phyloP scores from a whole-genome alignment of 2,329 filamentous ascomycete species.

The Colletotrichum truncatum region DNA sequence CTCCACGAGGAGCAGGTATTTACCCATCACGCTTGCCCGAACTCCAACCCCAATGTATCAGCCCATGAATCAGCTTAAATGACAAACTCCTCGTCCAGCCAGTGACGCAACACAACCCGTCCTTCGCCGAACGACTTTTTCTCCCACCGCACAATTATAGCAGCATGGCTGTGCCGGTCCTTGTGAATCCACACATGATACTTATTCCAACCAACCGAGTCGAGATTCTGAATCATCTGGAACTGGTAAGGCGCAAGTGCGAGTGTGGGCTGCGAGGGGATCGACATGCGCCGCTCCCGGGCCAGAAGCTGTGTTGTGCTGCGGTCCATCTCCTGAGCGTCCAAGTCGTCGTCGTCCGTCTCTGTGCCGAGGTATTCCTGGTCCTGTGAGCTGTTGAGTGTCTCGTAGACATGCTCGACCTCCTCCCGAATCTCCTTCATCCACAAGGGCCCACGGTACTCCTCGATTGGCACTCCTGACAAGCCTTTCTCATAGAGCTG shows the following conservation, averaged over 20 bases:
- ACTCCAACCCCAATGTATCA: neutral
- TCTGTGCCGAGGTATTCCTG: constrained; percentile 75
- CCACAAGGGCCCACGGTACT: constrained; percentile 77
- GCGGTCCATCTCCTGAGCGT: constrained; percentile 41
- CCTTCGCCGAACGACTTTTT: constrained; percentile 79
- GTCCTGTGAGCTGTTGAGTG: constrained; percentile 72
- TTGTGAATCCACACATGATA: constrained; percentile 81
- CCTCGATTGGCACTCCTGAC: constrained; percentile 71
- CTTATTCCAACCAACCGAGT: constrained; percentile 72
- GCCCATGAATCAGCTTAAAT: constrained; percentile 49
- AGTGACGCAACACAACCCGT: constrained; percentile 80
- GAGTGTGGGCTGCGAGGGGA: constrained; percentile 71
- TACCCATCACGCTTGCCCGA: constrained; percentile 11
- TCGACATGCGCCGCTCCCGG: constrained; percentile 51
- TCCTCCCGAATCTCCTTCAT: constrained; percentile 79
- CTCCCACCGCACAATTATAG: constrained; percentile 83
- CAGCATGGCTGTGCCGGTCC: constrained; percentile 83
- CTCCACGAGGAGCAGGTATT: constrained; percentile 5
- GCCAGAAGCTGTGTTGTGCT: constrained; percentile 51
- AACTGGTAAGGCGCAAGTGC: constrained; percentile 85
- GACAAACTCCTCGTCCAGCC: constrained; percentile 79
- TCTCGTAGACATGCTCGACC: constrained; percentile 82
- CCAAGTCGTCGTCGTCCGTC: constrained; percentile 56
- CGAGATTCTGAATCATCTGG: constrained; percentile 81
- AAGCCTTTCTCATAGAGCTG: constrained; percentile 77